These are phyloP conservation scores for Macrolepiota fuliginosa DNA, from an alignment of 768 basidiomycete genomes.

Conservation along the genomic window DNA sequence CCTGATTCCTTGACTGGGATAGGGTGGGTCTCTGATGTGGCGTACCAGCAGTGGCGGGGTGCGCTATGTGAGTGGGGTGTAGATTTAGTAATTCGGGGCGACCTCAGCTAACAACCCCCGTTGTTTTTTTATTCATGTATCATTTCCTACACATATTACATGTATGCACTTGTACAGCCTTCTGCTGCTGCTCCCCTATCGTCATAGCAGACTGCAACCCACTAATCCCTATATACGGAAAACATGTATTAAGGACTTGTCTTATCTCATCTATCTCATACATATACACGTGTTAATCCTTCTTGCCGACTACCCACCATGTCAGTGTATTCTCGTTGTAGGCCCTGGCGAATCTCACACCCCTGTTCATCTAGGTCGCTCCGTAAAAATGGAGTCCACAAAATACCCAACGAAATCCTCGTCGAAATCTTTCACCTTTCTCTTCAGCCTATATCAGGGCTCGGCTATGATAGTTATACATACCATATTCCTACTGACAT, in stretches of 20 bases:
- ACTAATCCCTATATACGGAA: not conserved
- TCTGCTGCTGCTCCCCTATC: constrained; percentile 30
- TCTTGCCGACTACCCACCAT: too few species aligned
- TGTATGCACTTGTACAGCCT: too few species aligned
- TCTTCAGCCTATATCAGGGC: not conserved
- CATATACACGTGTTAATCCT: not conserved
- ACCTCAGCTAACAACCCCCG: too few species aligned
- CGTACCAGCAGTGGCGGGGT: too few species aligned
- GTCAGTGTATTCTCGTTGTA: not conserved
- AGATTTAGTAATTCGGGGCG: too few species aligned
- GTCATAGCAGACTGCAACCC: not conserved
- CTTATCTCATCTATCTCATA: constrained; percentile 5
- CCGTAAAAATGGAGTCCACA: not conserved
- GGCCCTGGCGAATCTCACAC: not conserved
- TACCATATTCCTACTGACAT: too few species aligned
- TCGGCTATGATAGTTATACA: too few species aligned
- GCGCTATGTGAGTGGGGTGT: too few species aligned
- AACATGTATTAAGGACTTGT: not conserved
- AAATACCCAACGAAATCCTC: not conserved
- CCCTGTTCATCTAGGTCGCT: not conserved
- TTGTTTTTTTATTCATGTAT: too few species aligned
- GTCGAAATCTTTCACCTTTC: not conserved
- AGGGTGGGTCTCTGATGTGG: too few species aligned
- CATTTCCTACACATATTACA: too few species aligned
- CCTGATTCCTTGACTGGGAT: too few species aligned